These are phyloP conservation scores for Calonectria honghensis DNA, from an alignment of 2,329 filamentous ascomycete genomes.

Conservation along the genomic window DNA sequence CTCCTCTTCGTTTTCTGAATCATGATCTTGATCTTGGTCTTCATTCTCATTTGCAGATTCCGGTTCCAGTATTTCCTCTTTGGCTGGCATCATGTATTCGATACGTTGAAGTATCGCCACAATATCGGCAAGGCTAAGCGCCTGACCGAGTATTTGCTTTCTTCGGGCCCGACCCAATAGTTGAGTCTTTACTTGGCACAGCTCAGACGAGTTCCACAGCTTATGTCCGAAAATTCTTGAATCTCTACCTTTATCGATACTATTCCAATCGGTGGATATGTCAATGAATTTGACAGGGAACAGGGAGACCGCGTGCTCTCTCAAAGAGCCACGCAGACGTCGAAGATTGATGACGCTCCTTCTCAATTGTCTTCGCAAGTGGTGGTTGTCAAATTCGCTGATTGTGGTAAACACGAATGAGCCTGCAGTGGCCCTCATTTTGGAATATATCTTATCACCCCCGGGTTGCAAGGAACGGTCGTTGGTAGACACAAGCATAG, in stretches of 20 bases:
- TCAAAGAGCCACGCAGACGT: neutral
- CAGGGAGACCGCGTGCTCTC: neutral
- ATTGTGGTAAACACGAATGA: neutral
- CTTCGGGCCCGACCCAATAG: neutral
- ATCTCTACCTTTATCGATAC: neutral
- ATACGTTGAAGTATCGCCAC: neutral
- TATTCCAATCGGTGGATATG: neutral
- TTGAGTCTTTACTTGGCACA: neutral
- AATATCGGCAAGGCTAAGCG: neutral
- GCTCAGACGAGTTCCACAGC: neutral
- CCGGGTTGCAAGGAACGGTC: neutral
- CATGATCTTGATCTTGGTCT: too few relatives aligned
- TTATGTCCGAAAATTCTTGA: neutral
- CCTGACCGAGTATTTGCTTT: neutral
- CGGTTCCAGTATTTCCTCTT: neutral
- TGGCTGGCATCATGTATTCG: neutral
- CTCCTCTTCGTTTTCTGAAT: too few relatives aligned
- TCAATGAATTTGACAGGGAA: neutral
- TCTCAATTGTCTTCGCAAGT: neutral
- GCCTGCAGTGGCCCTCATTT: neutral
- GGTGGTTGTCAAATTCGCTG: neutral
- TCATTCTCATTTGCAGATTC: neutral
- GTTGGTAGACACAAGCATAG: neutral
- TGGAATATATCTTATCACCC: neutral
- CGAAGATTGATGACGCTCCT: neutral